Evolutionary conservation across 2,329 filamentous ascomycete species (phyloP).

Genomic region (Alternaria panax): DNA sequence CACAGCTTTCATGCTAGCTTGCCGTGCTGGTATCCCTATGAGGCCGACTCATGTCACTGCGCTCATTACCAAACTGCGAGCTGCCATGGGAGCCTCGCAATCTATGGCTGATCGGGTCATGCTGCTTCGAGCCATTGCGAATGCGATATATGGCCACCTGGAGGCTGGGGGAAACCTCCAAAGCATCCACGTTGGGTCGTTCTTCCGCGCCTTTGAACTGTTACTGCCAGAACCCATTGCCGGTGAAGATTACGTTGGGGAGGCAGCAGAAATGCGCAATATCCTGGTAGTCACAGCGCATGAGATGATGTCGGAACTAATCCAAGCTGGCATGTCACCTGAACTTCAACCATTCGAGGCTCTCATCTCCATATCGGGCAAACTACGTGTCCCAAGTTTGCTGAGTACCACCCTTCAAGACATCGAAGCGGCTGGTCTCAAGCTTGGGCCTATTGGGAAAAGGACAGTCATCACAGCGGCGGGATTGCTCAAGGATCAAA

Average conservation of each 20-base stretch:
- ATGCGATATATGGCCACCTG: constrained; percentile 52
- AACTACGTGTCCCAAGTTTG: constrained; percentile 33
- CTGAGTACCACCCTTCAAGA: constrained; percentile 37
- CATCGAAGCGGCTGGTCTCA: constrained; percentile 24
- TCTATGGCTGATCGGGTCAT: constrained; percentile 32
- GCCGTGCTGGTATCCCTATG: constrained; percentile 52
- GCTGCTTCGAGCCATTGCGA: constrained; percentile 51
- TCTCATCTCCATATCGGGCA: constrained; percentile 44
- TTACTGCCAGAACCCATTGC: constrained; percentile 30
- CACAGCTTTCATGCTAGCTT: constrained; percentile 57
- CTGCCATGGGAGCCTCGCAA: constrained; percentile 23
- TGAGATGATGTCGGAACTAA: constrained; percentile 29
- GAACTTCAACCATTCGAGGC: constrained; percentile 30
- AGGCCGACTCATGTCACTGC: constrained; percentile 42
- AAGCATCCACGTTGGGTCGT: constrained; percentile 47
- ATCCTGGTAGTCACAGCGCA: constrained; percentile 34
- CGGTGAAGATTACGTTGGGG: constrained; percentile 26
- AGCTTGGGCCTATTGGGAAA: constrained; percentile 29
- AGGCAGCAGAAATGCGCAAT: constrained; percentile 32
- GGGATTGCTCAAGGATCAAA: constrained; percentile 33
- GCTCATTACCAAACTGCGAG: constrained; percentile 44
- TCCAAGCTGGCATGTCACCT: constrained; percentile 40
- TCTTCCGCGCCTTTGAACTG: constrained; percentile 47
- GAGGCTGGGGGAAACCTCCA: constrained; percentile 50
- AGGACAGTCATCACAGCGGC: constrained; percentile 40